These are phyloP conservation scores for Adansonia rubrostipa DNA, from an alignment of 441 rosid genomes.

Conservation along the genomic window DNA sequence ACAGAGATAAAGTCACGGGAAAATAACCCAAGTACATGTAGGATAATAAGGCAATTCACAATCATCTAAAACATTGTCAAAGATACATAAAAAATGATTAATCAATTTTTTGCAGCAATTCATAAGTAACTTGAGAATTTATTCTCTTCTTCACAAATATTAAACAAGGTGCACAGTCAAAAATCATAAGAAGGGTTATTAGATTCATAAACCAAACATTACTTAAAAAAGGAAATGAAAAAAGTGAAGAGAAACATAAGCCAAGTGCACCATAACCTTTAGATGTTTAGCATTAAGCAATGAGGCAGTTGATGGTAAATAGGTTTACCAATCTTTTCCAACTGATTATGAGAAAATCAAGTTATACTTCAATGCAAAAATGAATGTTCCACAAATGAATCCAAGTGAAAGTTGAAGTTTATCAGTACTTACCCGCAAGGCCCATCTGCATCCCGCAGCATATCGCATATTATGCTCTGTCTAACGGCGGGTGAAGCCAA, in stretches of 20 bases:
- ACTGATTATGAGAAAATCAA: not conserved
- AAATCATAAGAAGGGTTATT: not conserved
- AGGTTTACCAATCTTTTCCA: not conserved
- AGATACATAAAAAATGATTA: not conserved
- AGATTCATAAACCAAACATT: no score
- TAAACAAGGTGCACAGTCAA: not conserved
- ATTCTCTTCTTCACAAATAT: not conserved
- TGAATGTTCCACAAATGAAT: not conserved
- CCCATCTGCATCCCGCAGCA: slow-evolving; percentile 54
- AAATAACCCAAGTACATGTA: no score
- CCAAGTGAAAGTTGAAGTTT: not conserved
- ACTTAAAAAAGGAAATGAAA: not conserved
- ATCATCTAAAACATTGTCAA: not conserved
- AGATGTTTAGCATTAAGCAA: not conserved
- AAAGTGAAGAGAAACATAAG: not conserved
- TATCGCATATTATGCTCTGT: slow-evolving; percentile 44
- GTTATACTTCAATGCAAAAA: not conserved
- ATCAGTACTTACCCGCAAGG: slow-evolving; percentile 63
- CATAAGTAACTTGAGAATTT: not conserved
- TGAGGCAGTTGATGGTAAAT: not conserved
- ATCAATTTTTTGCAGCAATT: not conserved
- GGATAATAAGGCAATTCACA: not conserved
- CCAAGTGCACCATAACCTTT: not conserved
- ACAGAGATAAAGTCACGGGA: no score
- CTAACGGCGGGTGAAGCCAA: slow-evolving; percentile 53